These are phyloP conservation scores for Oenanthe javanica DNA, from an alignment of 140 eudicot species.

Conservation along the genomic window DNA sequence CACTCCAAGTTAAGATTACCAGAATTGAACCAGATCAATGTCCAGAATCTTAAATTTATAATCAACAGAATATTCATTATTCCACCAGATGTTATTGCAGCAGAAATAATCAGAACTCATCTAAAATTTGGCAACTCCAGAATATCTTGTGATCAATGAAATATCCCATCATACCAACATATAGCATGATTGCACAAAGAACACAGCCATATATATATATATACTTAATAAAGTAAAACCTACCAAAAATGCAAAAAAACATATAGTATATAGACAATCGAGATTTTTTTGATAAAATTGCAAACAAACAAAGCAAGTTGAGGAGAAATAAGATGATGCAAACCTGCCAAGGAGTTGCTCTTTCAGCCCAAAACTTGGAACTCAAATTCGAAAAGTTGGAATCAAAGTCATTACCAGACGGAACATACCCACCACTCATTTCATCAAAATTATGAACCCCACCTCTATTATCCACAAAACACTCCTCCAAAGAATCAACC, in stretches of 20 bases:
- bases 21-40: neutral
- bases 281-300: neutral
- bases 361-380: conserved; percentile 72
- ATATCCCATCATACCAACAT: neutral
- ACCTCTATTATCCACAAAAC: conserved; percentile 35
- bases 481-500: conserved; percentile 30
- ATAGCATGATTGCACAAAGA: neutral
- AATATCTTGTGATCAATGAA: neutral
- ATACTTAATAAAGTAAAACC: neutral
- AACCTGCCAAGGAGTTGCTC: conserved; percentile 80
- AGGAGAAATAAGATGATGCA: conserved; percentile 15
- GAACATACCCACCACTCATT: conserved; percentile 36
- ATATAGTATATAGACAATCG: too few species aligned
- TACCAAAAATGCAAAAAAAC: too few species aligned
- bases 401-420: conserved; percentile 33
- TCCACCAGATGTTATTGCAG: neutral
- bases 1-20: neutral
- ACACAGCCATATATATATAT: neutral
- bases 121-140: neutral
- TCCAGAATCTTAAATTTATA: neutral
- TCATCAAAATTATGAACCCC: conserved; percentile 41
- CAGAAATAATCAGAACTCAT: neutral
- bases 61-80: neutral
- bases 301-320: neutral
- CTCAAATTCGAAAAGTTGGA: conserved; percentile 44